Evolutionary conservation across 2,329 filamentous ascomycete species (phyloP).

Genomic region (Ophiostoma himal-ulmi): DNA sequence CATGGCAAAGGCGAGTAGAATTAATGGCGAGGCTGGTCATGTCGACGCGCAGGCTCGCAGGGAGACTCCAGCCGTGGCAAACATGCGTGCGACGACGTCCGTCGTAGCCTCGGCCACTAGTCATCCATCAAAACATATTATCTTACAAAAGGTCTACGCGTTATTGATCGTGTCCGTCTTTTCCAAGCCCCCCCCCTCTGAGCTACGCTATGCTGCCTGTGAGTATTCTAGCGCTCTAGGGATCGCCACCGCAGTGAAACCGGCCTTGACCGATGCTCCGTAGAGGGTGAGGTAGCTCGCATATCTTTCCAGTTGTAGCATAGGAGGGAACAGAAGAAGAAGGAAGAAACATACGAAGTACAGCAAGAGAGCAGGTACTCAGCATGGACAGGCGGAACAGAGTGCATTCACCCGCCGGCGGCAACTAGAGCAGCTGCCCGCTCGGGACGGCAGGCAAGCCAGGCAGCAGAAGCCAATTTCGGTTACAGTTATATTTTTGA

Average conservation of each 20-base stretch:
- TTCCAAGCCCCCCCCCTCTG: neutral
- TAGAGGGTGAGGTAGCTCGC: neutral
- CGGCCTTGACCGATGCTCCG: neutral
- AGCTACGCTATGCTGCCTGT: neutral
- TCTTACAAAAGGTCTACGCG: too few species aligned
- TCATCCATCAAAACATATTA: too few species aligned
- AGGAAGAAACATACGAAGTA: neutral
- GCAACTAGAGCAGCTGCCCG: neutral
- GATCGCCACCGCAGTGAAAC: conserved; percentile 9
- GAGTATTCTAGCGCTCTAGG: neutral
- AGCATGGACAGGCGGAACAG: neutral
- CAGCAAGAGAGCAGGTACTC: neutral
- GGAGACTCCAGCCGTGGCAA: neutral
- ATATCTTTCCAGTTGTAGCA: neutral
- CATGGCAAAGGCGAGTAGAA: neutral
- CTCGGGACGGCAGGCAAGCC: neutral
- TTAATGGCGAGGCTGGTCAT: neutral
- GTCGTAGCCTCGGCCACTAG: neutral
- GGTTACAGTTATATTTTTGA: neutral
- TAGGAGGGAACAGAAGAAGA: neutral
- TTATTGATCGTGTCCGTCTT: neutral
- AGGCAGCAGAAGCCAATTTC: neutral
- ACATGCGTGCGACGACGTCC: neutral
- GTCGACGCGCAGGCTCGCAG: too few species aligned
- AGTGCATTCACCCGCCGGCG: neutral